These are phyloP conservation scores for Phaeosphaeria sp. DNA, from an alignment of 2,329 filamentous ascomycete genomes.

Conservation along the genomic window DNA sequence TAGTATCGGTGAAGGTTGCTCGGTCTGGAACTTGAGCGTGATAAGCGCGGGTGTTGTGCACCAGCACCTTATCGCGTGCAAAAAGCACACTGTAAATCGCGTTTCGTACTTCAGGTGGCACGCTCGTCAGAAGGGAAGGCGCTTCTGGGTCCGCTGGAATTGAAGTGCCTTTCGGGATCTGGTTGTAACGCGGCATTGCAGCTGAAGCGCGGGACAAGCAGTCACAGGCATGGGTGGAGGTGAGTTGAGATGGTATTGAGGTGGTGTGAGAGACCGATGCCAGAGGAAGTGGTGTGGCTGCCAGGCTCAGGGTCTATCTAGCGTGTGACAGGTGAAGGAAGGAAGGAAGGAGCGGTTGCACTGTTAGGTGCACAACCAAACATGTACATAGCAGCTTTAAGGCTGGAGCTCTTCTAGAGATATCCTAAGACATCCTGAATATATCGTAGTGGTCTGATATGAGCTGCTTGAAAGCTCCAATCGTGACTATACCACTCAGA, in stretches of 20 bases:
- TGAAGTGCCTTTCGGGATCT: conserved; percentile 3
- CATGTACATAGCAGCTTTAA: too few relatives aligned
- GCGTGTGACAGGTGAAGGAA: not conserved
- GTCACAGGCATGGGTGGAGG: too few relatives aligned
- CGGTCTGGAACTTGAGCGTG: not conserved
- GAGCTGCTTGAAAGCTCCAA: too few relatives aligned
- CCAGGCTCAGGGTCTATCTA: not conserved
- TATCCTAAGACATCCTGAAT: too few relatives aligned
- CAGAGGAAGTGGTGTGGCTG: too few relatives aligned
- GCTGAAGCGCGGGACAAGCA: too few relatives aligned
- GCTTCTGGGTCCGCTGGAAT: not conserved
- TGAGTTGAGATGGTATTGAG: too few relatives aligned
- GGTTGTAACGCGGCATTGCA: not conserved
- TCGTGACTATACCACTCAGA: too few relatives aligned
- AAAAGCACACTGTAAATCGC: conserved; percentile 15
- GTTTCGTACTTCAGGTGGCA: conserved; percentile 15
- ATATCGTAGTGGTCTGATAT: too few relatives aligned
- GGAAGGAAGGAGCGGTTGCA: not conserved
- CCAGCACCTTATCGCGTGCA: conserved; percentile 7
- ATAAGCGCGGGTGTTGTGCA: conserved; percentile 7
- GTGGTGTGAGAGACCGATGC: too few relatives aligned
- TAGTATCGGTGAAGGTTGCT: not conserved
- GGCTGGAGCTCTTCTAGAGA: too few relatives aligned
- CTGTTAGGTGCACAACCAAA: too few relatives aligned
- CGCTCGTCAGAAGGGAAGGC: conserved; percentile 9